phyloP scores from a whole-genome alignment of 352 stramenopile species.

The Phytophthora palmivora region DNA sequence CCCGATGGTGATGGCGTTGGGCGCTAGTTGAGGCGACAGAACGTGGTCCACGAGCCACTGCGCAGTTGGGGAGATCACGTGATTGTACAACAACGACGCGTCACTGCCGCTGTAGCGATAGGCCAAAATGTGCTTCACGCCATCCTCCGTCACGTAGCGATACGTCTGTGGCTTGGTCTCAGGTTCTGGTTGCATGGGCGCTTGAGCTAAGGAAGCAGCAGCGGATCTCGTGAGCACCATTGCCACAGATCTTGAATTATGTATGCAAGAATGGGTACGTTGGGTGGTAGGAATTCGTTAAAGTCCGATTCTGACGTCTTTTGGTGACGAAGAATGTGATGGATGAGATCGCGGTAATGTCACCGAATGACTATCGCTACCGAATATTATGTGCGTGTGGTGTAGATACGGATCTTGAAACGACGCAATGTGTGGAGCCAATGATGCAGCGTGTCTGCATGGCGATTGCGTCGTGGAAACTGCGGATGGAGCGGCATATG shows the following conservation, averaged over 20 bases:
- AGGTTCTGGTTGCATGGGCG: slow-evolving; percentile 6
- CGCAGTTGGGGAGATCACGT: slow-evolving; percentile 78
- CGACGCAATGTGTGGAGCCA: slow-evolving; percentile 57
- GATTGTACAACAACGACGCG: slow-evolving; percentile 83
- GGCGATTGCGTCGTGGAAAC: slow-evolving; percentile 45
- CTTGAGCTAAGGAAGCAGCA: slow-evolving; percentile 5
- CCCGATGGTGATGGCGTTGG: slow-evolving; percentile 87
- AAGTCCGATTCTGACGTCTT: slow-evolving; percentile 3
- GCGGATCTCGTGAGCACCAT: slow-evolving; percentile 41
- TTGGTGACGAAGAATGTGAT: slow-evolving; percentile 28
- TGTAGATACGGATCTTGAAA: not conserved
- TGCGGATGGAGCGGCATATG: slow-evolving; percentile 11
- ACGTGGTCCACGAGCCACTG: slow-evolving; percentile 82
- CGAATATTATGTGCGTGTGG: not conserved
- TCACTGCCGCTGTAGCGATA: slow-evolving; percentile 91
- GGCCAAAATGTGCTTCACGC: slow-evolving; percentile 68
- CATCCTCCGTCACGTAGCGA: slow-evolving; percentile 76
- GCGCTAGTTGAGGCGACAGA: slow-evolving; percentile 72
- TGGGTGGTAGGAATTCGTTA: slow-evolving; percentile 2
- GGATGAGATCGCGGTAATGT: slow-evolving; percentile 16
- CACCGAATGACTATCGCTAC: slow-evolving; percentile 10
- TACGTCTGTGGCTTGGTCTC: slow-evolving; percentile 35
- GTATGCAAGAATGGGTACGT: slow-evolving; percentile 18
- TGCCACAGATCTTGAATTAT: slow-evolving; percentile 17
- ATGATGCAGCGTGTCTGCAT: slow-evolving; percentile 53